Evolutionary conservation across 129 eudicot species (phyloP).

Genomic region (Pseudognaphalium luteoalbum): DNA sequence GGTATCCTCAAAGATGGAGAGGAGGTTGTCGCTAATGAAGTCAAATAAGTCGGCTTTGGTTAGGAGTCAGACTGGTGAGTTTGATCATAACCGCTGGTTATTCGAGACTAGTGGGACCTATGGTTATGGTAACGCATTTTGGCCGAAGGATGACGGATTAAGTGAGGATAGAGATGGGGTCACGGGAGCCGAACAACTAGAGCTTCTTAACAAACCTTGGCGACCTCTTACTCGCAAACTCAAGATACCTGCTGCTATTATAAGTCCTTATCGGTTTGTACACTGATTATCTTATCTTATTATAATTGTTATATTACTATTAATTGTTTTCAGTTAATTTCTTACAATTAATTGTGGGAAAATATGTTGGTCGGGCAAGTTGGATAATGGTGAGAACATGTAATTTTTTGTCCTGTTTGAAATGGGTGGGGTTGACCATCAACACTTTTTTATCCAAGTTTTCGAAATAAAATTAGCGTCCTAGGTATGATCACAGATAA

Average conservation of each 20-base stretch:
- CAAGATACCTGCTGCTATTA: constrained; percentile 67
- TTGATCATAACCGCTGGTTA: constrained; percentile 74
- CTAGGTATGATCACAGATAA: background rate
- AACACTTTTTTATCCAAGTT: background rate
- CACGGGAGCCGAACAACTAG: constrained; percentile 42
- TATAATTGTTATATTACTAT: background rate
- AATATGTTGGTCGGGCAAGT: background rate
- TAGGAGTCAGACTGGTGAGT: constrained; percentile 61
- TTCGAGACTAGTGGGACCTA: constrained; percentile 72
- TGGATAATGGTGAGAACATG: background rate
- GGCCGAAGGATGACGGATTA: constrained; percentile 62
- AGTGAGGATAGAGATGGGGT: constrained; percentile 36
- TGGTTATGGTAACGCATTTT: constrained; percentile 80
- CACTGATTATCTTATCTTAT: background rate
- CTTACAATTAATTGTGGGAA: background rate
- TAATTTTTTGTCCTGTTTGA: background rate
- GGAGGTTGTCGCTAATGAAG: constrained; percentile 55
- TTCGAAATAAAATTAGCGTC: background rate
- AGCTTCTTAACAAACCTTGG: constrained; percentile 77
- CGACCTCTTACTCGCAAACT: constrained; percentile 74
- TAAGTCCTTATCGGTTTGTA: constrained; percentile 76
- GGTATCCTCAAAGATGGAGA: constrained; percentile 47
- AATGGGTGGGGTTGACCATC: background rate
- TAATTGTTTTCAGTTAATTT: background rate
- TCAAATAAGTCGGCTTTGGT: constrained; percentile 51